Base-by-base conservation (phyloP, 169 alveolate genomes). In the Eimeria necatrix region DNA sequence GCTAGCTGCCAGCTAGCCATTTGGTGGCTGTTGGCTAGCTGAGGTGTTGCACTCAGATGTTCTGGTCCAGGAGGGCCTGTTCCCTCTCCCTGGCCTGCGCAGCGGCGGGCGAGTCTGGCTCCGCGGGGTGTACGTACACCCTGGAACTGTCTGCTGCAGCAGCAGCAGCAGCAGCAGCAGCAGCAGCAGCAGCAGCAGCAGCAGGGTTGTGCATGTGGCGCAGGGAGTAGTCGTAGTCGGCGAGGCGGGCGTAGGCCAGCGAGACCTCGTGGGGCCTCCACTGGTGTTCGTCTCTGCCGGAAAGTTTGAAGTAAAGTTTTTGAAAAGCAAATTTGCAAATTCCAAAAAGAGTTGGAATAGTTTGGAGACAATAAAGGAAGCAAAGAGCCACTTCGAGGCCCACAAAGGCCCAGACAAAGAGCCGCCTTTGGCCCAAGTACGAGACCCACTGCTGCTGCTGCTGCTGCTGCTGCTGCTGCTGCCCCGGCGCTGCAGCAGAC, bases 181-280 rank as follows among this genome's bases (percentile, higher is more conserved):
- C 41, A 32, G 41, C 68, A 56, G 68, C 22, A 10, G 68, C 22
- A 56, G 92, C 80, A 3, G 41, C 8, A 2, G 80, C 64, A n/a
- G 88, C 95, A 18, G 95, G 95, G 61, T 92, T 92, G 12, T 71
- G 91, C 95, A 92, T 92, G 41, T 59, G 89, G 41, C 59, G 91
- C 32, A 92, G 61, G 20, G 95, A 52, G 41, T 80, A 51, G 84
- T 86, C 74, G 16, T 92, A 92, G 61, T 92, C 92, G 12, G 88
- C 83, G 8, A 92, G 85, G 49, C 92, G 64, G 12, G 95, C 95
- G 53, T 92, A 92, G 18, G 88, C 78, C n/a, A 92, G 26, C 20
- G 95, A 92, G 5, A 59, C 95, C 10, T 92, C 95, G 5, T 92
- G 92, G n/a, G 41, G 41, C 24, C 88, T 71, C 18, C 61, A 92